These are phyloP conservation scores for Xylariaceae sp. DNA, from an alignment of 2,329 filamentous ascomycete species.

Conservation along the genomic window DNA sequence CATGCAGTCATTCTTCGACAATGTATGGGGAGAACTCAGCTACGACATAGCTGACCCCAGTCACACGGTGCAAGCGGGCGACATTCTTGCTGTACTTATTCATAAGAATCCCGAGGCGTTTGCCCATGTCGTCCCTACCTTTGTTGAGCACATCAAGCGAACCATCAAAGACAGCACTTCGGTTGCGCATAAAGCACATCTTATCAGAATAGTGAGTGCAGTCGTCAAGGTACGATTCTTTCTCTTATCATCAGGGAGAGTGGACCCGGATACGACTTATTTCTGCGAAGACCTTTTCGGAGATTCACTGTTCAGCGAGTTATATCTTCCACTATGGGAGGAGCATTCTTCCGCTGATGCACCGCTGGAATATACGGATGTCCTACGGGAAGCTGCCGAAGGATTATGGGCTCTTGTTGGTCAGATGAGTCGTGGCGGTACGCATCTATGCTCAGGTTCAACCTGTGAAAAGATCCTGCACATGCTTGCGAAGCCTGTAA, in stretches of 20 bases:
- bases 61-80: constrained; percentile 49
- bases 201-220: constrained; percentile 47
- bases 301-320: constrained; percentile 27
- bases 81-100: constrained; percentile 47
- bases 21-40: constrained; percentile 48
- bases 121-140: constrained; percentile 40
- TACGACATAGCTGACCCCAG: constrained; percentile 49
- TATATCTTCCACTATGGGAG: constrained; percentile 28
- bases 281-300: constrained; percentile 31
- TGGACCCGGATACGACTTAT: constrained; percentile 12
- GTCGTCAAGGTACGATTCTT: constrained; percentile 36
- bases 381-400: constrained; percentile 28
- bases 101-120: constrained; percentile 47
- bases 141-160: constrained; percentile 45
- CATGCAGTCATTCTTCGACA: constrained; percentile 42
- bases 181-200: constrained; percentile 45
- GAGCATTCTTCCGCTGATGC: constrained; percentile 16
- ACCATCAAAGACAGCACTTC: constrained; percentile 48
- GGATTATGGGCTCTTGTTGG: constrained; percentile 28
- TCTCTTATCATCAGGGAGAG: constrained; percentile 11
- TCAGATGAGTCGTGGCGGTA: constrained; percentile 23
- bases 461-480: constrained; percentile 26
- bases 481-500: constrained; percentile 26
- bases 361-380: constrained; percentile 21
- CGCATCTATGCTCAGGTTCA: constrained; percentile 26